Conservation (phyloP, 768 basidiomycete species). For the Holtermannia corniformis region DNA sequence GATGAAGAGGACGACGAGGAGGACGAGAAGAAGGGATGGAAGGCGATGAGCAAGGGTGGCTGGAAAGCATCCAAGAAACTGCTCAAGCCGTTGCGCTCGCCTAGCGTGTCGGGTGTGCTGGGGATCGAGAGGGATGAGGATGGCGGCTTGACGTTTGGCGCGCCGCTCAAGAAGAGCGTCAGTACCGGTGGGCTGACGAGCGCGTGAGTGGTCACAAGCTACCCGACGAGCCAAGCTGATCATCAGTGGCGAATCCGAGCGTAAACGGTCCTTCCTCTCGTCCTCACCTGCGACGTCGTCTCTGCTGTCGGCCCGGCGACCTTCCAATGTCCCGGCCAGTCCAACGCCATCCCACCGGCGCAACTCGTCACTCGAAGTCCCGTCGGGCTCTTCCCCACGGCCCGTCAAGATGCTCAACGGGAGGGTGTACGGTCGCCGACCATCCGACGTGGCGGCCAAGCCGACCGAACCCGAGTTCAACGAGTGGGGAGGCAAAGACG, state of each 20-base stretch:
- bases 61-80: constrained; percentile 42
- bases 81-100: constrained; percentile 35
- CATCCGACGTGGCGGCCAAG: constrained; percentile 25
- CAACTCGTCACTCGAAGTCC: constrained; percentile 34
- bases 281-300: constrained; percentile 6
- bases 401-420: constrained; percentile 64
- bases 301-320: constrained; percentile 4
- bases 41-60: constrained; percentile 15
- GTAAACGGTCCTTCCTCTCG: constrained; percentile 23
- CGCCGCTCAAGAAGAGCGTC: constrained; percentile 37
- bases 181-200: constrained; percentile 40
- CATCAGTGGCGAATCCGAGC: constrained; percentile 16
- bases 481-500: constrained; percentile 62
- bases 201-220: constrained; percentile 19
- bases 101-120: neutral
- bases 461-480: constrained; percentile 65
- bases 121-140: neutral
- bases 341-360: constrained; percentile 17
- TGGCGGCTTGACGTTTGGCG: constrained; percentile 12
- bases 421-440: constrained; percentile 58
- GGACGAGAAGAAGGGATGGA: constrained; percentile 16
- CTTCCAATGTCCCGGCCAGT: neutral
- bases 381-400: constrained; percentile 17
- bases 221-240: neutral
- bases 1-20: constrained; percentile 20